Percentiles rank a stretch among this genome's conserved stretches.
Conservation (phyloP, 2,329 filamentous ascomycete genomes). For the Paraphaeosphaeria minitans region DNA sequence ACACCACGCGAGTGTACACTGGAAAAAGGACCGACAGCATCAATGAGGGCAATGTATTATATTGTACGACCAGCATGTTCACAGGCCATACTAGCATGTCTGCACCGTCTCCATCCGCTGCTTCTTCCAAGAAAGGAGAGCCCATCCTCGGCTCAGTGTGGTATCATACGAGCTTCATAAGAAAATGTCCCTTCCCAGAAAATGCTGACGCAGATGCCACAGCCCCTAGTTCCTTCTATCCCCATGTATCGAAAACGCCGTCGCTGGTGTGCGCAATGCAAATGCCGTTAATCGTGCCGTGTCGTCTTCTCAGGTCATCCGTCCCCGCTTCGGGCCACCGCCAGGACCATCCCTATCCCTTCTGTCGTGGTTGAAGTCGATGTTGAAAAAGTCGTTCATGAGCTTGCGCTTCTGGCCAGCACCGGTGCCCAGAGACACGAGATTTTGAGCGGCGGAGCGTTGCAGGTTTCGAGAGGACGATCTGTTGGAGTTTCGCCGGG, state of each 20-base stretch:
- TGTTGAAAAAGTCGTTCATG: constrained; percentile 75
- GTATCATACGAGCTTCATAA: constrained; percentile 11
- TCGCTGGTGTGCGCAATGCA: constrained; percentile 14
- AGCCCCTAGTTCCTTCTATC: neutral
- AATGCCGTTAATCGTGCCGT: constrained; percentile 8
- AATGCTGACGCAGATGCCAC: constrained; percentile 8
- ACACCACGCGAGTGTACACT: neutral
- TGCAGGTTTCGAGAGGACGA: constrained; percentile 36
- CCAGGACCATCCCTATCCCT: constrained; percentile 57
- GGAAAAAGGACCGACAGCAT: neutral
- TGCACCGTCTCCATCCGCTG: constrained; percentile 3
- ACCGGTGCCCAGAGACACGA: constrained; percentile 61
- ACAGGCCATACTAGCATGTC: neutral
- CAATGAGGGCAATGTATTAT: neutral
- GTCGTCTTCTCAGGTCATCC: constrained; percentile 35
- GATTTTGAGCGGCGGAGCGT: constrained; percentile 41
- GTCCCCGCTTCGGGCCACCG: constrained; percentile 47
- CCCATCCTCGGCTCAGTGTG: constrained; percentile 8
- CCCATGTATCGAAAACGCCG: constrained; percentile 14
- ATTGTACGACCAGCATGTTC: neutral
- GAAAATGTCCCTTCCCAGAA: constrained; percentile 6
- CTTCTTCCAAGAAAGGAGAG: constrained; percentile 2
- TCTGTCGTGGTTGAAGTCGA: constrained; percentile 64
- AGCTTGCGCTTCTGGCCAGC: constrained; percentile 75
- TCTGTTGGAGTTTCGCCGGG: constrained; percentile 46